Evolutionary conservation across 306 rosid species (phyloP), one percentile per base, ranked within the genome.

Genomic region (Oemleria cerasiformis): DNA sequence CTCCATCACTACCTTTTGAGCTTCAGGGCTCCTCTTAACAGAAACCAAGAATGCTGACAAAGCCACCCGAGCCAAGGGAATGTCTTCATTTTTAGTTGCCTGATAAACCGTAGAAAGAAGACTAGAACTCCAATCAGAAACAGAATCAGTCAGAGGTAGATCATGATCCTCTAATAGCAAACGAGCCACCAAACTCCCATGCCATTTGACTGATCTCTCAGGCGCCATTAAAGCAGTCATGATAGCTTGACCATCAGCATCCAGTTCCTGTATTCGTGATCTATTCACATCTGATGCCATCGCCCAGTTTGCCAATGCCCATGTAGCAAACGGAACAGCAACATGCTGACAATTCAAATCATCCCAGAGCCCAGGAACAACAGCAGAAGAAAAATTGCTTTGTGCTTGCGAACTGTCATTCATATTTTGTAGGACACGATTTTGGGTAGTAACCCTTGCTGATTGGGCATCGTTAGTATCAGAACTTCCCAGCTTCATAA

Each of bases 281-380:
- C 96, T 88, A 82, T 94, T 94, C 64, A 63, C 73, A 67, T 79
- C 81, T 21, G 98, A 94, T 45, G 98, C 81, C 25, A 51, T 83
- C 30, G 97, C 94, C 97, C 98, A 94, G 79, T 87, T 94, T 74
- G 97, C 98, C 80, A 94, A 80, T 65, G 98, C 98, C 97, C 98
- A 94, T 11, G 98, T 79, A 56, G 98, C 97, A 82, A 91, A 94
- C 79, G 98, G 98, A 72, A 94, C 98, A 53, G 97, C 97, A 73
- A 94, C 98, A 65, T 94, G 98, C 59, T 91, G 96, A 75, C 85
- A 83, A 71, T 82, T 93, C 84, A 94, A 87, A 89, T 94, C 98
- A 85, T 94, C 97, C 98, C 98, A 94, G 73, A 94, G 91, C 75
- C 97, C 98, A 80, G 98, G 96, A 79, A 86, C 89, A 59, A 91